Base-by-base conservation (phyloP, 768 basidiomycete species). In the Leccinum subtestaceum region DNA sequence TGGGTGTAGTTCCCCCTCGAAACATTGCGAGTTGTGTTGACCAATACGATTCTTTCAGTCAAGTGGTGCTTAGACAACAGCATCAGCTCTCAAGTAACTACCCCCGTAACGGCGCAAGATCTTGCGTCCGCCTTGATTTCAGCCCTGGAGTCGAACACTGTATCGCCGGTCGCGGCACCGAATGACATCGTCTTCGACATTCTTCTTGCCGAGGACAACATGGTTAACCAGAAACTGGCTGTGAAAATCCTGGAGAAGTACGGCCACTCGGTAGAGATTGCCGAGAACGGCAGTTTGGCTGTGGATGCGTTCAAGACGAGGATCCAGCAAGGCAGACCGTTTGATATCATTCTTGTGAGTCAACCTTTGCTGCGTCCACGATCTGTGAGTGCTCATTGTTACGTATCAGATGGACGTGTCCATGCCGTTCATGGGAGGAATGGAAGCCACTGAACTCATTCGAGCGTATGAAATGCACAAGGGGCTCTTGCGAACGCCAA, bases 341-440 rank as follows among this genome's bases (percentile, higher is more conserved):
- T 92, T 68, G 92, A 97, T 72, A 89, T 97, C 64, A 93, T 98
- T 61, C 81, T 98, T 32, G 94, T 95, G 63, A 65, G 90, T 81
- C 29, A 4, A 40, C 8, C 3, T 34, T 53, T 38, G 31, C 11
- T 52, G n/a, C 0, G 32, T 49, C 4, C 49, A 19, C 36, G 47
- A 25, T 43, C 10, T 31, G 13, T 17, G 49, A 36, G n/a, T 27
- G 12, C 17, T 63, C 15, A 61, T 62, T 32, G 60, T n/a, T 53
- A 6, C 46, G 19, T 50, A 13, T 31, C 60, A 96, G 91, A 98
- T 98, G 96, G 95, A 98, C 67, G 89, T 97, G 13, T 97, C 95
- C 11, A 95, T 96, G 93, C 93, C 95, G 6, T 89, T 95, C 75
- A 98, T 98, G 93, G 95, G 95, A 52, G 95, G 96, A 63, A 93